Conservation (phyloP, 768 basidiomycete genomes). For the Mycena maculata region DNA sequence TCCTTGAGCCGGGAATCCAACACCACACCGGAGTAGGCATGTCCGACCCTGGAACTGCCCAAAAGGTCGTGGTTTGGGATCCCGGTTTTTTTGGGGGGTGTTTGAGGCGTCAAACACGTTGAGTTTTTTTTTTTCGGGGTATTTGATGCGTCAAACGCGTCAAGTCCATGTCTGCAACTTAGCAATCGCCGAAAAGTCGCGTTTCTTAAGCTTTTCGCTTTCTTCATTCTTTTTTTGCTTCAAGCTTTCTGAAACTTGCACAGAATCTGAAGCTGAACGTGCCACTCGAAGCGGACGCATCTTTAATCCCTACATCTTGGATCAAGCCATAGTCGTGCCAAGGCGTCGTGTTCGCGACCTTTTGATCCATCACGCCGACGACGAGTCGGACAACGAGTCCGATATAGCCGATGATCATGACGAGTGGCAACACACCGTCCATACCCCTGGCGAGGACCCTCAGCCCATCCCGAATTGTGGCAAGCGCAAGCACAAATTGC, state of each 20-base stretch:
- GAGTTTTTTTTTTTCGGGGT: no score
- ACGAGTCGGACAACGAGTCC: background rate
- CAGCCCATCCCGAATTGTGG: no score
- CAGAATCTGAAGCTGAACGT: background rate
- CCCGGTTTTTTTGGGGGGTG: no score
- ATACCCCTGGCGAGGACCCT: no score
- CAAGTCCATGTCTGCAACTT: background rate
- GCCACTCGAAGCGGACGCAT: background rate
- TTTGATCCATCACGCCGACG: background rate
- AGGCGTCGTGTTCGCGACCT: background rate
- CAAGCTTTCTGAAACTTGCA: no score
- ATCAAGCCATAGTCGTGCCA: background rate
- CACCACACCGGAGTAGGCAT: background rate
- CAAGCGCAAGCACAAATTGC: background rate
- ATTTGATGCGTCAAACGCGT: background rate
- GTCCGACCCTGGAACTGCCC: conserved; percentile 16
- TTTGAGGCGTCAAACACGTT: no score
- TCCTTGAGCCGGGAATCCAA: no score
- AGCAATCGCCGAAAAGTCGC: no score
- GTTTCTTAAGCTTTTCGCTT: background rate
- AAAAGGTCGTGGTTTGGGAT: background rate
- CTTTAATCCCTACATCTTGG: background rate
- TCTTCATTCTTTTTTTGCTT: background rate
- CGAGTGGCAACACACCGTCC: no score
- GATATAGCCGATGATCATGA: background rate